Percentiles rank a stretch among this genome's conserved stretches.
These are phyloP conservation scores for Scheffersomyces lignosus DNA, from an alignment of 805 yeast species.

Conservation along the genomic window DNA sequence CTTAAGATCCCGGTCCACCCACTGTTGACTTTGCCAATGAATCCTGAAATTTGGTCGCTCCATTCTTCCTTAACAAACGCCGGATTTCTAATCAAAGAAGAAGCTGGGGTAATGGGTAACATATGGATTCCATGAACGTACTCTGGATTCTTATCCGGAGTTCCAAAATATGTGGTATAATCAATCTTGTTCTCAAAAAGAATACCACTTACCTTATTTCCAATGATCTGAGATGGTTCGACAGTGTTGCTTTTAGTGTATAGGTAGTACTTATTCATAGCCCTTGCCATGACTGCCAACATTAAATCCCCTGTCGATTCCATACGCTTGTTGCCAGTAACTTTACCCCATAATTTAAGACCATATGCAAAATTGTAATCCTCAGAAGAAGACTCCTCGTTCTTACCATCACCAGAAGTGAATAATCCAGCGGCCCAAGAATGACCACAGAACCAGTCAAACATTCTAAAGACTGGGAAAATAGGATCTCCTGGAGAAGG, in stretches of 20 bases:
- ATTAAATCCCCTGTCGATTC: constrained; percentile 57
- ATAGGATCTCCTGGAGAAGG: constrained; percentile 51
- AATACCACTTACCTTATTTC: constrained; percentile 68
- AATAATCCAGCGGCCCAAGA: constrained; percentile 74
- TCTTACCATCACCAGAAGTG: constrained; percentile 64
- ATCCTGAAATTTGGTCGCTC: not conserved
- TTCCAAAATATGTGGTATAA: constrained; percentile 72
- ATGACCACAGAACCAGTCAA: constrained; percentile 75
- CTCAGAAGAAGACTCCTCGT: constrained; percentile 71
- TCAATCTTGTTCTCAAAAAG: constrained; percentile 70
- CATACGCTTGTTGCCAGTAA: constrained; percentile 53
- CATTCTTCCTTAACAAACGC: constrained; percentile 28
- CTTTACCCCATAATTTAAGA: constrained; percentile 67
- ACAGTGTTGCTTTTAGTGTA: constrained; percentile 42
- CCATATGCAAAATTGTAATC: constrained; percentile 71
- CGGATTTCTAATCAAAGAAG: constrained; percentile 55
- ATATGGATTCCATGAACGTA: constrained; percentile 79
- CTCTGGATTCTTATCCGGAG: constrained; percentile 38
- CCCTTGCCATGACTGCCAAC: constrained; percentile 52
- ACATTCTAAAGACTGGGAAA: constrained; percentile 65
- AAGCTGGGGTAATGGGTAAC: constrained; percentile 68
- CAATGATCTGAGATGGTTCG: constrained; percentile 51
- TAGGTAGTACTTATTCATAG: constrained; percentile 58
- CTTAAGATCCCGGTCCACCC: constrained; percentile 5
- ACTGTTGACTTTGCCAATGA: not conserved